Percentiles rank a stretch among this genome's conserved stretches.
phyloP scores from a whole-genome alignment of 2,329 filamentous ascomycete species.

The Colletotrichum echinochloae region DNA sequence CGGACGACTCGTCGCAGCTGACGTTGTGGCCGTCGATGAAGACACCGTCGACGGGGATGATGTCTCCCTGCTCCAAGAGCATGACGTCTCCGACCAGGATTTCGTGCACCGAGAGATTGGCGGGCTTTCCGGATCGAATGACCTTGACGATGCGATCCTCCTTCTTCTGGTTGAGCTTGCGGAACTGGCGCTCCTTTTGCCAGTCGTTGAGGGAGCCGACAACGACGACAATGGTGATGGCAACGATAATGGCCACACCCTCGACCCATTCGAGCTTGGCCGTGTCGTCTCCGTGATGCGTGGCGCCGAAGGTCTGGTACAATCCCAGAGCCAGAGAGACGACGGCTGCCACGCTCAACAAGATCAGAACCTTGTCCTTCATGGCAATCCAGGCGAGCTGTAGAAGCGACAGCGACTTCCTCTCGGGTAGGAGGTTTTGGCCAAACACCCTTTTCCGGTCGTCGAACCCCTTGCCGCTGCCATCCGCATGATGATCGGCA shows the following conservation, averaged over 20 bases:
- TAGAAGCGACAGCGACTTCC: constrained; percentile 76
- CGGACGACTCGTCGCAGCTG: constrained; percentile 79
- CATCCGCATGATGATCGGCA: constrained; percentile 13
- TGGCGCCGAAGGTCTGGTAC: constrained; percentile 75
- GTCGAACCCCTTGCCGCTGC: constrained; percentile 44
- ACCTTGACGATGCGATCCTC: constrained; percentile 81
- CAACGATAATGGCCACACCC: constrained; percentile 83
- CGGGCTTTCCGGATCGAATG: constrained; percentile 77
- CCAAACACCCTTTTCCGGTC: constrained; percentile 70
- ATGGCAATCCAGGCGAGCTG: constrained; percentile 83
- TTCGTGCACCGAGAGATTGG: constrained; percentile 77
- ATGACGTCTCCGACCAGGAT: constrained; percentile 80
- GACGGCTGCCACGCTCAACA: constrained; percentile 76
- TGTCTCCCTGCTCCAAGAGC: constrained; percentile 79
- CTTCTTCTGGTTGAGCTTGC: constrained; percentile 84
- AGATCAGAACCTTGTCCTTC: constrained; percentile 82
- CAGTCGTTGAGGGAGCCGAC: constrained; percentile 85
- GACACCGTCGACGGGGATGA: constrained; percentile 78
- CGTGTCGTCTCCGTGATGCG: constrained; percentile 57
- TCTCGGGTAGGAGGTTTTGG: constrained; percentile 74
- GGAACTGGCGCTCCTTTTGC: constrained; percentile 85
- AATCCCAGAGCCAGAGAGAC: constrained; percentile 81
- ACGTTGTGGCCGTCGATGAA: constrained; percentile 66
- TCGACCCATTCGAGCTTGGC: constrained; percentile 83
- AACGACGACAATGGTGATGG: constrained; percentile 79